phyloP scores from a whole-genome alignment of 805 yeast species.

The Maudiozyma saulgeensis region DNA sequence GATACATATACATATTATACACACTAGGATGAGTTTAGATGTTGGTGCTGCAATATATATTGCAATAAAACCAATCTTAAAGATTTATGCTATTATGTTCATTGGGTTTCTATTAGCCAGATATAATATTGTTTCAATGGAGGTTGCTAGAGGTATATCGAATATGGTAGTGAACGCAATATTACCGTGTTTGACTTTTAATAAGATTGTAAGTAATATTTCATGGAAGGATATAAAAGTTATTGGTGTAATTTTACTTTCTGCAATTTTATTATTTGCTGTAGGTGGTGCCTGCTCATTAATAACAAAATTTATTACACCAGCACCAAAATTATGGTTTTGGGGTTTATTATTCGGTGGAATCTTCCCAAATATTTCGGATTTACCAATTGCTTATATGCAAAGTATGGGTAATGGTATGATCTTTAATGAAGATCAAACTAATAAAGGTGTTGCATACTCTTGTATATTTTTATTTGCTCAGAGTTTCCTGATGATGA shows the following conservation, averaged over 20 bases:
- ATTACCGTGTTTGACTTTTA: slow-evolving; percentile 68
- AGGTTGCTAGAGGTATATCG: slow-evolving; percentile 60
- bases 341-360: slow-evolving; percentile 72
- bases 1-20: too few relatives aligned
- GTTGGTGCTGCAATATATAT: slow-evolving; percentile 65
- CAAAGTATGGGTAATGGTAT: slow-evolving; percentile 61
- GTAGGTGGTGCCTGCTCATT: slow-evolving; percentile 37
- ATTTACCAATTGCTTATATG: slow-evolving; percentile 75
- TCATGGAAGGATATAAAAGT: slow-evolving; percentile 59
- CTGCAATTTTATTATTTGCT: slow-evolving; percentile 36
- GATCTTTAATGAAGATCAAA: slow-evolving; percentile 43
- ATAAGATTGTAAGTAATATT: slow-evolving; percentile 58
- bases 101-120: slow-evolving; percentile 59
- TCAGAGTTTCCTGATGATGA: slow-evolving; percentile 60
- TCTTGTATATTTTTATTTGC: slow-evolving; percentile 62
- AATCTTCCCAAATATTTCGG: slow-evolving; percentile 69
- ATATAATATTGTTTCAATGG: slow-evolving; percentile 52
- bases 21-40: slow-evolving; percentile 6
- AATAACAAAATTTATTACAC: slow-evolving; percentile 37
- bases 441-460: slow-evolving; percentile 69
- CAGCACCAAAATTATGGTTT: slow-evolving; percentile 62
- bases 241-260: slow-evolving; percentile 53
- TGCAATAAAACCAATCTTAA: slow-evolving; percentile 75
- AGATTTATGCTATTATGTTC: slow-evolving; percentile 63
- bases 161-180: slow-evolving; percentile 58